Base-by-base conservation (phyloP, 768 basidiomycete genomes). In the Naganishia antarctica region DNA sequence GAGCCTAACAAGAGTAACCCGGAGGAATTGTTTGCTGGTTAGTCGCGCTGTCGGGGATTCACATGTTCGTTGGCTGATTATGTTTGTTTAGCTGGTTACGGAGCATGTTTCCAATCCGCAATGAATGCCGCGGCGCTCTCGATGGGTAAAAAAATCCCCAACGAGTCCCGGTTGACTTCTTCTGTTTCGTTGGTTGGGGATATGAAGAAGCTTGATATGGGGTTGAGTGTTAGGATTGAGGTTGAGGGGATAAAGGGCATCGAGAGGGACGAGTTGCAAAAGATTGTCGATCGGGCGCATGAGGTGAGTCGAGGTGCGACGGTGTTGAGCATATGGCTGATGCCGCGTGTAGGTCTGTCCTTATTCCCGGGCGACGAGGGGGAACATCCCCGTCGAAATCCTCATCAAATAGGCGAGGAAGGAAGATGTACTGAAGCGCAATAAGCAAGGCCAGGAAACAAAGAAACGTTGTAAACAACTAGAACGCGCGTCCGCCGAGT, bases 121-220 rank as follows among this genome's bases (percentile, higher is more conserved):
- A 51, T 50, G 37, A 63, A 63, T 40, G 62, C 62, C 62, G 62
- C 51, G 11, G 62, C 62, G 15, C 41, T 63, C 49, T 18, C 26
- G 16, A 46, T 43, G 34, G 46, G 46, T 43, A 51, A 25, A 2
- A 63, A 50, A 23, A 50, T 63, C 40, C 62, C 62, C n/a, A 51
- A 63, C 49, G 62, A 63, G 16, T 51, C 51, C 29, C 49, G 49
- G 2, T 18, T 63, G 0, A 51, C 49, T 1, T 63, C 62, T 12
- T 26, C 26, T 6, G 62, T 63, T 15, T 50, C 62, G 6, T 41
- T 63, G 2, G 49, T 50, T 32, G 62, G 62, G 16, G 62, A 63
- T 26, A 53, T 63, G 62, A 63, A 63, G 62, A 57, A 53, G 49
- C 50, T 63, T 18, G 62, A 63, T 31, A 63, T 63, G 49, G 49